Evolutionary conservation across 768 basidiomycete genomes (phyloP).

Genomic region (Cubamyces lactineus): DNA sequence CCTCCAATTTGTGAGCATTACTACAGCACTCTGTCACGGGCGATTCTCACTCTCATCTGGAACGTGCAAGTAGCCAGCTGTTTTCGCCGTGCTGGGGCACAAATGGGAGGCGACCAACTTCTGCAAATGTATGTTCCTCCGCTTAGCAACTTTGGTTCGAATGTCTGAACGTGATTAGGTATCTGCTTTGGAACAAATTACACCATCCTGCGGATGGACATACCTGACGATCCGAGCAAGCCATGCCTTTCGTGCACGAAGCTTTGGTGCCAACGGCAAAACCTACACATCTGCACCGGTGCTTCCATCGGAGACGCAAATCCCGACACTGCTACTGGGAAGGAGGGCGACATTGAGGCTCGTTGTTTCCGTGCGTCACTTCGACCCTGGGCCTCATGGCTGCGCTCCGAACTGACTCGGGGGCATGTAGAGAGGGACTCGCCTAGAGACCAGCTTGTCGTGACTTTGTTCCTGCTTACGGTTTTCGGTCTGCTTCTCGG

Average conservation of each 20-base stretch:
- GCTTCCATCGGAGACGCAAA: conserved; percentile 85
- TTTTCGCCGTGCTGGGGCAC: conserved; percentile 48
- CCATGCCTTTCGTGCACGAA: conserved; percentile 94
- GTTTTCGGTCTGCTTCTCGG: conserved; percentile 85
- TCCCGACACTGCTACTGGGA: conserved; percentile 91
- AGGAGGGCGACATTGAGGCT: conserved; percentile 94
- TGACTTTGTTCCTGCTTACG: conserved; percentile 86
- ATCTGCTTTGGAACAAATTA: conserved; percentile 91
- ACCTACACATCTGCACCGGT: conserved; percentile 79
- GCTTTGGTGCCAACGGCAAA: conserved; percentile 94
- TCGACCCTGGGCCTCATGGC: conserved; percentile 16
- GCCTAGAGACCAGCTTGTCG: conserved; percentile 92
- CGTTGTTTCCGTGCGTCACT: conserved; percentile 86
- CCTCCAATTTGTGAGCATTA: conserved; percentile 27
- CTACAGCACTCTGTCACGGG: neutral
- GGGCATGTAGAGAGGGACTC: conserved; percentile 79
- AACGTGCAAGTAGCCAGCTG: conserved; percentile 39
- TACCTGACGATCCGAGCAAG: conserved; percentile 83
- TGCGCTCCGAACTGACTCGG: conserved; percentile 12
- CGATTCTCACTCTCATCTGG: neutral
- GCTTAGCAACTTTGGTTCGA: neutral
- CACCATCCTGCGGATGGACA: conserved; percentile 78
- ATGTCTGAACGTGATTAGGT: conserved; percentile 50
- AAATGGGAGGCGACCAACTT: conserved; percentile 93
- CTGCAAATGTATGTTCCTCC: conserved; percentile 72